phyloP scores from a whole-genome alignment of 345 rosid species.

The Gossypium ekmanianum region DNA sequence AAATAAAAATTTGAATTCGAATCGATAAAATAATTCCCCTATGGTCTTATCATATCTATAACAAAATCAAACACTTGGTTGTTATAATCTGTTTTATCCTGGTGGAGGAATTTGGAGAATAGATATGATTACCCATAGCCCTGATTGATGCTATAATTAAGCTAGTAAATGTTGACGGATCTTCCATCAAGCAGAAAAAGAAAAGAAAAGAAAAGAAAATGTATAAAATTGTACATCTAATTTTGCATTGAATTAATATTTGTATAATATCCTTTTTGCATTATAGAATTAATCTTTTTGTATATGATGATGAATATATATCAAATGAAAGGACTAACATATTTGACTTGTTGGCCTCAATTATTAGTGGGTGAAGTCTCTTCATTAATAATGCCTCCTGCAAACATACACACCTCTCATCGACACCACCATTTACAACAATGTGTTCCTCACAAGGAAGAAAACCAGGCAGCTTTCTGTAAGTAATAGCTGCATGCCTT shows the following conservation, averaged over 20 bases:
- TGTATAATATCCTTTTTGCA: background rate
- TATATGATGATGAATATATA: background rate
- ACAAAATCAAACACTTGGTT: background rate
- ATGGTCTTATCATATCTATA: conserved; percentile 11
- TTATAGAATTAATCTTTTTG: no score
- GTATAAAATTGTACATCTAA: background rate
- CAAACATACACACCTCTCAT: background rate
- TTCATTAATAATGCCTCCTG: conserved; percentile 17
- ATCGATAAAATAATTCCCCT: background rate
- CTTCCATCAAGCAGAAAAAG: no score
- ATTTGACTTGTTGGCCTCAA: conserved; percentile 19
- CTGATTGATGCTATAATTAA: conserved; percentile 5
- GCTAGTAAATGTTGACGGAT: background rate
- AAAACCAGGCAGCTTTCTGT: background rate
- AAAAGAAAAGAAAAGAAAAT: no score
- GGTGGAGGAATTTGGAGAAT: conserved; percentile 7
- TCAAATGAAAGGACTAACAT: background rate
- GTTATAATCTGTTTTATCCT: background rate
- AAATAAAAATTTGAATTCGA: no score
- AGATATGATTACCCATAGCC: background rate
- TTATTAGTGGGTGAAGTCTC: conserved; percentile 17
- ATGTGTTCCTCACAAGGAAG: background rate
- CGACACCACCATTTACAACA: background rate
- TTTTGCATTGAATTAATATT: background rate
- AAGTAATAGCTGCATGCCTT: background rate